Conservation (phyloP, 164 flowering plant genomes). For the Tinospora cordifolia region DNA sequence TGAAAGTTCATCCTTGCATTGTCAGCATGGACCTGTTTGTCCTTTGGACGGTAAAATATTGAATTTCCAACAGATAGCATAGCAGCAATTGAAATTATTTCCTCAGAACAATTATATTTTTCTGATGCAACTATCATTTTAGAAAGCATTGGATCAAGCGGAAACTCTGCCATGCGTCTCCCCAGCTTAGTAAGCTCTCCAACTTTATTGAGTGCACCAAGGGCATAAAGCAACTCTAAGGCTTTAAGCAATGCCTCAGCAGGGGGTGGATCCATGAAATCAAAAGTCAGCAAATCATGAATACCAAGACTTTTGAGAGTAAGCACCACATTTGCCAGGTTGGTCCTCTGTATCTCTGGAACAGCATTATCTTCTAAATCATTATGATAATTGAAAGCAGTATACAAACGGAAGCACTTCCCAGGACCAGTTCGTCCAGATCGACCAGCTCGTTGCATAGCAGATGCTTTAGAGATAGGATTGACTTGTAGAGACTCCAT, state of each 20-base stretch:
- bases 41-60: constrained; percentile 92
- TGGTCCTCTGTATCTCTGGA: constrained; percentile 90
- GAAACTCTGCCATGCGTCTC: constrained; percentile 93
- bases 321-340: constrained; percentile 91
- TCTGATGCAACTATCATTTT: constrained; percentile 96
- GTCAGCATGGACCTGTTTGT: constrained; percentile 97
- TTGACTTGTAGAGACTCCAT: constrained; percentile 80
- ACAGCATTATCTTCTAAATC: constrained; percentile 87
- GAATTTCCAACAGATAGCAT: constrained; percentile 96
- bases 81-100: constrained; percentile 84
- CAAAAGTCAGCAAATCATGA: constrained; percentile 69
- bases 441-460: constrained; percentile 86
- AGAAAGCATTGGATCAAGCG: constrained; percentile 94
- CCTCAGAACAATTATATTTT: constrained; percentile 78
- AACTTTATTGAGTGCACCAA: constrained; percentile 74
- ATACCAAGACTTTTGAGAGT: constrained; percentile 89
- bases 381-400: constrained; percentile 57
- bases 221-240: constrained; percentile 70
- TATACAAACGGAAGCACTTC: constrained; percentile 78
- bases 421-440: constrained; percentile 98
- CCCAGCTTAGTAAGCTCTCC: constrained; percentile 90
- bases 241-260: constrained; percentile 84
- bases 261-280: constrained; percentile 98
- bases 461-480: constrained; percentile 95
- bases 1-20: constrained; percentile 95